A percentile compares a stretch with the other conserved stretches of the same genome.
phyloP scores from a whole-genome alignment of 768 basidiomycete species.

The Amanita pseudoporphyria region DNA sequence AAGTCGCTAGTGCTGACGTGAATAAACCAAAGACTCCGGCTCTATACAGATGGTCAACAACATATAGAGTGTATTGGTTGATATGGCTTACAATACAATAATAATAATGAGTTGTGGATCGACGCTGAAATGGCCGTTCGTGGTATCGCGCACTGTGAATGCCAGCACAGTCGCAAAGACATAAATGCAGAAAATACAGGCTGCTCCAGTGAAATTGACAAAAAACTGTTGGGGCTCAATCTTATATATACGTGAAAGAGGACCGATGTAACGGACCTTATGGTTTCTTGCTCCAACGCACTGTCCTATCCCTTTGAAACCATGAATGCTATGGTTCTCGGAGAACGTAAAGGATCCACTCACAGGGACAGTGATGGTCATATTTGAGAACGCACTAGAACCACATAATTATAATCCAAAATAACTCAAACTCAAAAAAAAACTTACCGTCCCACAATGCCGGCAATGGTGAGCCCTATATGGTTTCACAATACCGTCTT shows the following conservation, averaged over 20 bases:
- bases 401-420: neutral
- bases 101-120: constrained; percentile 67
- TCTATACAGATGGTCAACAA: constrained; percentile 24
- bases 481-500: constrained; percentile 63
- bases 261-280: constrained; percentile 39
- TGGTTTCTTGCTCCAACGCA: constrained; percentile 92
- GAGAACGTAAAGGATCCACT: constrained; percentile 15
- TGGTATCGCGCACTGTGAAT: constrained; percentile 30
- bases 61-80: neutral
- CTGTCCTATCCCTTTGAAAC: constrained; percentile 71
- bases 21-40: constrained; percentile 68
- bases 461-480: constrained; percentile 74
- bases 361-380: constrained; percentile 89
- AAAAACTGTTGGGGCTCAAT: constrained; percentile 53
- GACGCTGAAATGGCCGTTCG: constrained; percentile 18
- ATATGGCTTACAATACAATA: constrained; percentile 54
- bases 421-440: constrained; percentile 14
- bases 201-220: constrained; percentile 68
- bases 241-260: no score
- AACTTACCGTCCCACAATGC: constrained; percentile 61
- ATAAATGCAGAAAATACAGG: constrained; percentile 50
- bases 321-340: neutral
- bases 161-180: constrained; percentile 50
- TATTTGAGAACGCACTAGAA: constrained; percentile 69
- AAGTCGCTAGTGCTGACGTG: constrained; percentile 40